phyloP scores from a whole-genome alignment of 2,329 filamentous ascomycete genomes.

The Biscogniauxia mediterranea region DNA sequence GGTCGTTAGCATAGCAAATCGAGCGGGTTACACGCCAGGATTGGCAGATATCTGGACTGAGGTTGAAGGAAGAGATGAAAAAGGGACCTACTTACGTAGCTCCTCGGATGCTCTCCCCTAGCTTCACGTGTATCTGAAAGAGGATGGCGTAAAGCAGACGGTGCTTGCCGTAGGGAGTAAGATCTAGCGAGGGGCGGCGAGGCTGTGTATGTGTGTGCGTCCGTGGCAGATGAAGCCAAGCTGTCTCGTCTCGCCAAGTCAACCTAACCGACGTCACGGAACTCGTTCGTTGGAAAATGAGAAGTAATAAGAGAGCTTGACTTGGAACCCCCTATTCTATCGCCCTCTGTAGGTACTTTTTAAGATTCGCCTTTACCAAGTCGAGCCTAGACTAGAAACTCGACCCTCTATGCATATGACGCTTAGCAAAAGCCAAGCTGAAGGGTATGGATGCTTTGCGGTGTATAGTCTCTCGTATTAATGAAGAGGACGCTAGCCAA shows the following conservation, averaged over 20 bases:
- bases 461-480: not conserved
- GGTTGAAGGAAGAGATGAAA: not conserved
- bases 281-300: not conserved
- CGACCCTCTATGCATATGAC: too few species aligned
- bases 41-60: not conserved
- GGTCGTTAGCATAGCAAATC: not conserved
- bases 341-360: not conserved
- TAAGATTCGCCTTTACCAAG: not conserved
- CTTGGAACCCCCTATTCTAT: not conserved
- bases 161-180: not conserved
- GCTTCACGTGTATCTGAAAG: too few species aligned
- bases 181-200: not conserved
- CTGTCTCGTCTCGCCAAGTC: not conserved
- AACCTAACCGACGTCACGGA: not conserved
- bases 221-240: not conserved
- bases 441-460: not conserved
- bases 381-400: too few species aligned
- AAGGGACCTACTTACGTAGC: not conserved
- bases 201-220: not conserved
- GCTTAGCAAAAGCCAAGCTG: not conserved
- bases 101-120: not conserved
- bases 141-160: too few species aligned
- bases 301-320: too few species aligned
- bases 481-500: not conserved
- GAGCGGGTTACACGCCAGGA: not conserved